Evolutionary conservation across 495 filamentous ascomycete genomes (phyloP).

Genomic region (Aspergillus baeticus): DNA sequence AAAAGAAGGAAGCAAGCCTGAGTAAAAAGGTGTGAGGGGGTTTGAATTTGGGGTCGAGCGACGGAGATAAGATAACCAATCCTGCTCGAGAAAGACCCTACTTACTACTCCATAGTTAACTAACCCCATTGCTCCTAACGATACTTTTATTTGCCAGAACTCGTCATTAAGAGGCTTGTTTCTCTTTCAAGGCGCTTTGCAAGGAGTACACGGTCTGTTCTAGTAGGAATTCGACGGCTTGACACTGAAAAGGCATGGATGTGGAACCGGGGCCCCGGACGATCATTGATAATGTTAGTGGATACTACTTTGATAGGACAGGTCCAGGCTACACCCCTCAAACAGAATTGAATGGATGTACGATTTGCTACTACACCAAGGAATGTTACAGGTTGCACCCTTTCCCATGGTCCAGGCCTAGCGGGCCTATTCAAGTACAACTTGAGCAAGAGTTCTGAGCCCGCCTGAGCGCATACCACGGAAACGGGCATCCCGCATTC

Average conservation of each 20-base stretch:
- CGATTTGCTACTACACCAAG: constrained; percentile 13
- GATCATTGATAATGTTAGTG: background rate
- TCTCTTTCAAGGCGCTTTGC: too few species aligned
- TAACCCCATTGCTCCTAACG: too few species aligned
- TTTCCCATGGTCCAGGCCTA: background rate
- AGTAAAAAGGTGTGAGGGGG: background rate
- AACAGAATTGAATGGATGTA: constrained; percentile 3
- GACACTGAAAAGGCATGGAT: background rate
- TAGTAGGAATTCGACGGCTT: too few species aligned
- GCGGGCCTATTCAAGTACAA: background rate
- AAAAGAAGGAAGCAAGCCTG: background rate
- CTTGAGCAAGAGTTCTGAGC: constrained; percentile 1
- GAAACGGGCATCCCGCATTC: constrained; percentile 15
- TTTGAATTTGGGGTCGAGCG: background rate
- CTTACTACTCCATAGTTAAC: too few species aligned
- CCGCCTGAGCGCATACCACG: constrained; percentile 15
- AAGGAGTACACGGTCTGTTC: background rate
- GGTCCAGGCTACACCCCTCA: background rate
- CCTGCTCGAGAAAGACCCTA: background rate
- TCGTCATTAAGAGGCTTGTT: too few species aligned
- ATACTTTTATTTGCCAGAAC: too few species aligned
- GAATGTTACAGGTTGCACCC: constrained; percentile 1
- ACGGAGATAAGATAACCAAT: background rate
- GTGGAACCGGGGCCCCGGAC: constrained; percentile 5
- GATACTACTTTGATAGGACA: background rate